Evolutionary conservation across 2,329 filamentous ascomycete genomes (phyloP).

Genomic region (Penicillium sp.): DNA sequence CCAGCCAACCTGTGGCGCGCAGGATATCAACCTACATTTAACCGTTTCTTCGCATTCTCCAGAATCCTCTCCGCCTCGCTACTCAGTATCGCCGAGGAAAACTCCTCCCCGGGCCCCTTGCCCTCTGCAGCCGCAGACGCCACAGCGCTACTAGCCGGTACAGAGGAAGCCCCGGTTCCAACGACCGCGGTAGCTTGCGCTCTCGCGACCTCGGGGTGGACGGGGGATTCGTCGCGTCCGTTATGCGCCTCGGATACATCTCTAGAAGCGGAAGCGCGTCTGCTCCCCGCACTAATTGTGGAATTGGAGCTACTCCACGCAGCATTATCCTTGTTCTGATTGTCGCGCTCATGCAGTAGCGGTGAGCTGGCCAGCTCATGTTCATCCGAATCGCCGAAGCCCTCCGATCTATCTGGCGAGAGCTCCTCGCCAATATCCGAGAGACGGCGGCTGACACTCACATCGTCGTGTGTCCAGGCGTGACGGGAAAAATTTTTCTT

Average conservation of each 20-base stretch:
- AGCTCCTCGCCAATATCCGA: constrained; percentile 41
- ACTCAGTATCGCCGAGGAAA: constrained; percentile 67
- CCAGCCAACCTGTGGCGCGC: neutral
- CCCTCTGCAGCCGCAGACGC: constrained; percentile 33
- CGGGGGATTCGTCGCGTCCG: constrained; percentile 4
- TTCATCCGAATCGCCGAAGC: constrained; percentile 11
- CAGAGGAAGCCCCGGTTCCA: neutral
- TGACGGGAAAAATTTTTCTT: constrained; percentile 29
- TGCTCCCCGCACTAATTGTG: constrained; percentile 28
- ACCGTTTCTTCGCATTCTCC: constrained; percentile 78
- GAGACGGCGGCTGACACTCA: constrained; percentile 35
- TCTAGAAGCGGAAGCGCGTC: constrained; percentile 14
- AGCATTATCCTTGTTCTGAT: constrained; percentile 41
- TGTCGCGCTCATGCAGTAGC: constrained; percentile 44
- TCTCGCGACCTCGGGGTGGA: constrained; percentile 5
- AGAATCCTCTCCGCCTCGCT: constrained; percentile 81
- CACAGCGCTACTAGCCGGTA: constrained; percentile 20
- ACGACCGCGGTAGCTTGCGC: constrained; percentile 5
- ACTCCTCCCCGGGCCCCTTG: constrained; percentile 48
- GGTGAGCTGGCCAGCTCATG: constrained; percentile 11
- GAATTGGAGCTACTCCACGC: constrained; percentile 32
- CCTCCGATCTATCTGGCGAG: constrained; percentile 20
- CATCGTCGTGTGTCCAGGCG: constrained; percentile 30
- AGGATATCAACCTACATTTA: constrained; percentile 57
- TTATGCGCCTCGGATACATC: constrained; percentile 8